Conservation (phyloP, 441 rosid genomes). For the Eruca vesicaria region DNA sequence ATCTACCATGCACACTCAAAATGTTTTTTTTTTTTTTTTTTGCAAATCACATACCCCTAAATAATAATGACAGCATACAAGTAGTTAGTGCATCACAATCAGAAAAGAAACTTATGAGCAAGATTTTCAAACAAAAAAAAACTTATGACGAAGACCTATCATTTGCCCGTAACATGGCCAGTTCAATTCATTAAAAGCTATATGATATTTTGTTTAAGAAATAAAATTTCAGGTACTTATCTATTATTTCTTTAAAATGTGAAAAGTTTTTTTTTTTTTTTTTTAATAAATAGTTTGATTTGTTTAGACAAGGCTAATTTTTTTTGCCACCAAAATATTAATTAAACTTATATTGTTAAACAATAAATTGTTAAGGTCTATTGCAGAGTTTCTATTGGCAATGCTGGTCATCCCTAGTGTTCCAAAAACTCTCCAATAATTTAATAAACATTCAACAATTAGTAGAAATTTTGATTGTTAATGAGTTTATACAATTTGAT, state of each 20-base stretch:
- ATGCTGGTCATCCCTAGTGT: background rate
- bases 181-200: background rate
- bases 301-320: background rate
- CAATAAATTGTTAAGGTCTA: background rate
- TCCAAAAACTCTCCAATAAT: too few species aligned
- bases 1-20: slow-evolving; percentile 12
- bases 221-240: background rate
- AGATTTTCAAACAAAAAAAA: too few species aligned
- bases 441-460: too few species aligned
- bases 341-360: background rate
- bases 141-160: slow-evolving; percentile 3
- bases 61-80: background rate
- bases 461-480: too few species aligned
- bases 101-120: background rate
- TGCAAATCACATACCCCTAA: slow-evolving; percentile 5
- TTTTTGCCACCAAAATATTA: background rate
- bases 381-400: slow-evolving; percentile 1
- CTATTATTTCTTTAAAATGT: background rate
- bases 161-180: slow-evolving; percentile 1
- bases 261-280: background rate
- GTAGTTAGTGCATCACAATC: slow-evolving; percentile 22
- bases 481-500: too few species aligned
- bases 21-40: too few species aligned
- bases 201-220: background rate
- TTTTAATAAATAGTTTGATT: background rate